Evolutionary conservation across 129 eudicot species (phyloP).

Genomic region (Tanacetum coccineum): DNA sequence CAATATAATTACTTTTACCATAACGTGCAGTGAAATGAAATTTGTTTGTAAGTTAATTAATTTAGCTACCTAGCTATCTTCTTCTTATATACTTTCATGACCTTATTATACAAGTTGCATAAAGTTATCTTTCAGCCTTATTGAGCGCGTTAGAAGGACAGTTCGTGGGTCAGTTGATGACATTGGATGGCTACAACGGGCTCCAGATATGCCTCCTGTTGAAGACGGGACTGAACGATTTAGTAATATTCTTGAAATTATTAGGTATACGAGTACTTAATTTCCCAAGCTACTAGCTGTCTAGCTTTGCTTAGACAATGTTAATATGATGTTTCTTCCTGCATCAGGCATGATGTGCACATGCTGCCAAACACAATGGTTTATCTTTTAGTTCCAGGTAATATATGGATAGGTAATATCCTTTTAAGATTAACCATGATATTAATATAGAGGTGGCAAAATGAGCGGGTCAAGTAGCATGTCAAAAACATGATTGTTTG

Average conservation of each 20-base stretch:
- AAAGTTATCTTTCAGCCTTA: conserved; percentile 44
- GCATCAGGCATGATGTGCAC: conserved; percentile 86
- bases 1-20: neutral
- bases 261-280: conserved; percentile 32
- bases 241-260: conserved; percentile 72
- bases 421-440: neutral
- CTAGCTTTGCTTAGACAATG: neutral
- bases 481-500: too few relatives aligned
- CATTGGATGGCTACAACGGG: conserved; percentile 91
- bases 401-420: neutral
- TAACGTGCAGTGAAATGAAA: neutral
- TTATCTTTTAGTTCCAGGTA: conserved; percentile 74
- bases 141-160: conserved; percentile 74
- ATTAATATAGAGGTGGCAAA: neutral
- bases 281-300: conserved; percentile 4
- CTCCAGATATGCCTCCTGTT: conserved; percentile 78
- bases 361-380: conserved; percentile 73
- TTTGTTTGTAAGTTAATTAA: too few relatives aligned
- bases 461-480: neutral
- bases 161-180: conserved; percentile 95
- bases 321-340: conserved; percentile 19
- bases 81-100: neutral
- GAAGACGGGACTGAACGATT: conserved; percentile 94
- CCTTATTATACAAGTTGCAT: conserved; percentile 7
- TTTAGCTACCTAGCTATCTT: too few relatives aligned